Base-by-base conservation (phyloP, 2,329 filamentous ascomycete genomes). In the Epichloe hybrida region DNA sequence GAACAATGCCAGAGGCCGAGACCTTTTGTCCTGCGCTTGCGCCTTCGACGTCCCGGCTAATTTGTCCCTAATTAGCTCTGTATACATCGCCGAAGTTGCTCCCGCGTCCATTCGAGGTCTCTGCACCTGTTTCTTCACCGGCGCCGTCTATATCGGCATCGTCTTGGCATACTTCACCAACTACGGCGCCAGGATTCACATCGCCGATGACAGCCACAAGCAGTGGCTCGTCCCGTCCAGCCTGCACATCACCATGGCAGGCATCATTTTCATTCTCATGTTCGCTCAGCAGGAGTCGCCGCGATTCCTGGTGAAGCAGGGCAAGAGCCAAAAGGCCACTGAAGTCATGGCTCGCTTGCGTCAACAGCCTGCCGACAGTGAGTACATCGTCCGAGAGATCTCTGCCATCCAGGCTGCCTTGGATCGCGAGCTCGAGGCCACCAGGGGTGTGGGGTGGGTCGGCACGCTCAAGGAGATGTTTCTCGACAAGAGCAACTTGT, bases 121-220 rank as follows among this genome's bases (percentile, higher is more conserved):
- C 21, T 88, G 84, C 61, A 87, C 85, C 2, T 84, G 69, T 53
- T 66, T 70, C 59, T 72, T 72, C 59, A 71, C 68, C 8, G 69
- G 69, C 3, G 67, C 68, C 47, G 86, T 90, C 21, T 90, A 90
- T 61, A 66, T 86, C 49, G 86, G 85, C 23, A 87, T 89, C 54
- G 84, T 90, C 58, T 72, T 90, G 15, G 84, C 83, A 8, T 91
- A 89, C 68, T 90, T 88, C 59, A 79, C 83, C 53, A 85, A 82
- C 64, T 84, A 82, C 61, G 81, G 81, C 52, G 71, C 68, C 50
- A 64, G 72, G 51, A 50, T 79, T 42, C 68, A 79, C 61, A 66
- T 81, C 21, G 64, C 67, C 23, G 68, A 72, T 46, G 58, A 62
- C n/a, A 70, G 68, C 2, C 66, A 70, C 51, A 69, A 70, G 50